Percentiles rank a stretch among this genome's conserved stretches.
Evolutionary conservation across 257 asterid genomes (phyloP).

Genomic region (Parsonsia alboflavescens): DNA sequence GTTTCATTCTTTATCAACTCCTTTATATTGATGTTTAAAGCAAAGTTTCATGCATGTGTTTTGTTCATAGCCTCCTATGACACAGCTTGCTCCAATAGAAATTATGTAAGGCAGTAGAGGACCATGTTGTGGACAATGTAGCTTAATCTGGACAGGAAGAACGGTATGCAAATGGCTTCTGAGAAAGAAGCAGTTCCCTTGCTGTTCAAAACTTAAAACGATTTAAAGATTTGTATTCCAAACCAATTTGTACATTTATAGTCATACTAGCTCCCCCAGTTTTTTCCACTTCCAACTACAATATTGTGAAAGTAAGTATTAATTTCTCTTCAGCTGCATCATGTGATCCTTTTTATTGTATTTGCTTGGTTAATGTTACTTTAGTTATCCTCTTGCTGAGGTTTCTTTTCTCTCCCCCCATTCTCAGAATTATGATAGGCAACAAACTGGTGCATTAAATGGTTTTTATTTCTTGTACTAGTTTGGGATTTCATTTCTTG

Average conservation of each 20-base stretch:
- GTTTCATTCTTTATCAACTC: slow-evolving; percentile 7
- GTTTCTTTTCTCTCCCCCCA: background rate
- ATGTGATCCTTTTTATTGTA: background rate
- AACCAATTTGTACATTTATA: background rate
- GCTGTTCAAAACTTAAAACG: background rate
- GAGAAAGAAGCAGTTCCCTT: background rate
- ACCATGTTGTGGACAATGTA: background rate
- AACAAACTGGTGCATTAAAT: background rate
- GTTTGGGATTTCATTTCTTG: background rate
- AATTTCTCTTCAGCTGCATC: background rate
- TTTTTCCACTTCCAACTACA: background rate
- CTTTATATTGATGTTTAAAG: background rate
- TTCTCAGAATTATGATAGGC: background rate
- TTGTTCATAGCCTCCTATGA: background rate
- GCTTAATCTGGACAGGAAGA: background rate
- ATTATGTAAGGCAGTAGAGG: background rate
- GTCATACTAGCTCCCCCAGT: background rate
- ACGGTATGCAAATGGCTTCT: slow-evolving; percentile 4
- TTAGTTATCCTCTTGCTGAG: background rate
- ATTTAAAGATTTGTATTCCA: slow-evolving; percentile 8
- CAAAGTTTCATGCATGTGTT: background rate
- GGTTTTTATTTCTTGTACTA: background rate
- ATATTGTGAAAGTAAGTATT: background rate
- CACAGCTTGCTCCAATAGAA: slow-evolving; percentile 3
- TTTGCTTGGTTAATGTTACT: background rate